Evolutionary conservation across 148 eudicot species (phyloP).

Genomic region (Nyssa sinensis): DNA sequence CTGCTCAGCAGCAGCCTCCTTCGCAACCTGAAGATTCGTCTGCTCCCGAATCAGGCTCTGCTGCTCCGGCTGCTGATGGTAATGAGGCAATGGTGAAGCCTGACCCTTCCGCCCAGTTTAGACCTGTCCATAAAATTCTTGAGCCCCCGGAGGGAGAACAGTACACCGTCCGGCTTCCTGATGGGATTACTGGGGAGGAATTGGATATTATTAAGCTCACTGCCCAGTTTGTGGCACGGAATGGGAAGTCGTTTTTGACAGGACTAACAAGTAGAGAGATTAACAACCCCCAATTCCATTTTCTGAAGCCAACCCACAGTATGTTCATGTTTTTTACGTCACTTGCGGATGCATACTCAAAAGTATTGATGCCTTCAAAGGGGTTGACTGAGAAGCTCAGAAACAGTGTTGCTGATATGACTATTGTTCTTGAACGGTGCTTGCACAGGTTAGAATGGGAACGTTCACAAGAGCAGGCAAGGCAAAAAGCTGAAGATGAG

Average conservation of each 20-base stretch:
- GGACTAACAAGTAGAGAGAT: slow-evolving; percentile 72
- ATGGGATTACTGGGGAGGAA: slow-evolving; percentile 84
- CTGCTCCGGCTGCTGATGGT: slow-evolving; percentile 36
- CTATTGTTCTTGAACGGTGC: slow-evolving; percentile 70
- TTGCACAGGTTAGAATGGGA: slow-evolving; percentile 78
- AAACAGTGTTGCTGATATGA: slow-evolving; percentile 59
- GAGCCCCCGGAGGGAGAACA: slow-evolving; percentile 86
- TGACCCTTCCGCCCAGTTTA: slow-evolving; percentile 65
- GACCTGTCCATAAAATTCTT: slow-evolving; percentile 62
- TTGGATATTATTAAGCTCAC: slow-evolving; percentile 79
- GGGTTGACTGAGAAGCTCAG: slow-evolving; percentile 63
- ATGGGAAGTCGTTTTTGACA: slow-evolving; percentile 70
- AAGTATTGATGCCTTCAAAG: slow-evolving; percentile 77
- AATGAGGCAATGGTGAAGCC: slow-evolving; percentile 39
- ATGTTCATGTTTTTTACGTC: slow-evolving; percentile 83
- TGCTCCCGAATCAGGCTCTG: slow-evolving; percentile 31
- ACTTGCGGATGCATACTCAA: slow-evolving; percentile 80
- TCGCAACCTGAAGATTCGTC: slow-evolving; percentile 33
- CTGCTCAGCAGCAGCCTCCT: slow-evolving; percentile 35
- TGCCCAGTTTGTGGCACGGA: slow-evolving; percentile 76
- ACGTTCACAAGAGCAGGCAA: slow-evolving; percentile 76
- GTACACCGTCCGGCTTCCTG: slow-evolving; percentile 74
- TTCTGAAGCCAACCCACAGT: slow-evolving; percentile 75
- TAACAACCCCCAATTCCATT: slow-evolving; percentile 73
- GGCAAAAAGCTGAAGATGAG: slow-evolving; percentile 82